phyloP scores from a whole-genome alignment of 2,329 filamentous ascomycete species.

The Aspergillus hiratsukae region DNA sequence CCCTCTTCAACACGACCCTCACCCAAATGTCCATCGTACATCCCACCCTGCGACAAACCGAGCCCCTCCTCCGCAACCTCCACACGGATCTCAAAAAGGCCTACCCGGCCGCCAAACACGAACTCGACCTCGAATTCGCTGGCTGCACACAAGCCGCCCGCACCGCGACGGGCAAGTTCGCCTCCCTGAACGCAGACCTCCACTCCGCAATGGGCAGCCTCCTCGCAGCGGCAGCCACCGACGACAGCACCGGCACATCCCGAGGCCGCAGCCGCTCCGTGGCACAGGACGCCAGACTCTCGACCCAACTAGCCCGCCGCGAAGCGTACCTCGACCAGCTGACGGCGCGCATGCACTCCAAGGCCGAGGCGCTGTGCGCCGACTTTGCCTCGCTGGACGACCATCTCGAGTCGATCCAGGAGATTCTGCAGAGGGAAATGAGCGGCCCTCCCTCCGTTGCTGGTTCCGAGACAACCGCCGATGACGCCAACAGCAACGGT shows the following conservation, averaged over 20 bases:
- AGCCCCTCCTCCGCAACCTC: conserved; percentile 25
- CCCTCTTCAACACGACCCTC: conserved; percentile 27
- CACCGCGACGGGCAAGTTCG: conserved; percentile 30
- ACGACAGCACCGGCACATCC: conserved; percentile 9
- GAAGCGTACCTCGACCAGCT: conserved; percentile 31
- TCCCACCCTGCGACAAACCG: conserved; percentile 26
- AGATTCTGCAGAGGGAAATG: conserved; percentile 24
- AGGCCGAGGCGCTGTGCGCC: conserved; percentile 25
- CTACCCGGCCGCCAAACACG: conserved; percentile 28
- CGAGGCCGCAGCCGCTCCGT: conserved; percentile 8
- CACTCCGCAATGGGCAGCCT: conserved; percentile 33
- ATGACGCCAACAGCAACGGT: background rate
- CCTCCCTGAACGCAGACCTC: conserved; percentile 32
- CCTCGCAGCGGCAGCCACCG: conserved; percentile 18
- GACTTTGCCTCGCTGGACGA: conserved; percentile 32
- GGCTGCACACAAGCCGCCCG: conserved; percentile 30
- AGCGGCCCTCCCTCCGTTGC: background rate
- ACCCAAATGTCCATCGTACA: conserved; percentile 23
- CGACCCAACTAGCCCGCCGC: conserved; percentile 27
- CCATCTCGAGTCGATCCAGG: conserved; percentile 31
- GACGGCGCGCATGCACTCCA: conserved; percentile 28
- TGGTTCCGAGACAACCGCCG: background rate
- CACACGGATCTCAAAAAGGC: conserved; percentile 23
- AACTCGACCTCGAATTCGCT: conserved; percentile 36
- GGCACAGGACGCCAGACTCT: conserved; percentile 24